A percentile compares a stretch with the other conserved stretches of the same genome.
Conservation (phyloP, 352 stramenopile genomes). For the Globisporangium paddicum region DNA sequence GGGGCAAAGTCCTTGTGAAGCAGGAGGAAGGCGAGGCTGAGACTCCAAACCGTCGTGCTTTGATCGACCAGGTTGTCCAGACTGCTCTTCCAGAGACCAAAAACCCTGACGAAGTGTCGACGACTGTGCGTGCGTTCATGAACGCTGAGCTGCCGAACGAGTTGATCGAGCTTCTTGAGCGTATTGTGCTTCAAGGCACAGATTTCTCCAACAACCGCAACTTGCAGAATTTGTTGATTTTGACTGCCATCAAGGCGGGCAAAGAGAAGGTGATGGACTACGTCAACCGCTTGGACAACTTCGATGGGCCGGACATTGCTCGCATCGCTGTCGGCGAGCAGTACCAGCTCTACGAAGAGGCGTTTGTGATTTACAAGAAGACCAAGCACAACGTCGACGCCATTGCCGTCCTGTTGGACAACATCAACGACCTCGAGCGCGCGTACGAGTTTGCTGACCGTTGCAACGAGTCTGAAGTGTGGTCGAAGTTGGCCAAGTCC, state of each 20-base stretch:
- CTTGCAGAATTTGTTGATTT: conserved; percentile 99
- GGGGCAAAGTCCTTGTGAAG: conserved; percentile 94
- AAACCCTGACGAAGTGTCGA: conserved; percentile 99
- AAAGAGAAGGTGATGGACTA: conserved; percentile 99
- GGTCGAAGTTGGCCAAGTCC: conserved; percentile 98
- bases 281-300: conserved; percentile 99
- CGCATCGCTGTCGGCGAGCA: conserved; percentile 97
- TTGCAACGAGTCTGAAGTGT: conserved; percentile 98
- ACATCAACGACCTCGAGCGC: conserved; percentile 98
- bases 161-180: conserved; percentile 98
- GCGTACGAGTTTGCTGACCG: conserved; percentile 99
- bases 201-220: conserved; percentile 99
- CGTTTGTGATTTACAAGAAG: conserved; percentile 99
- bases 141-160: conserved; percentile 98
- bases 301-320: conserved; percentile 99
- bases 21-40: conserved; percentile 91
- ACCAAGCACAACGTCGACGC: conserved; percentile 96
- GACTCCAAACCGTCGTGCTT: conserved; percentile 88
- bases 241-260: conserved; percentile 98
- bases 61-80: conserved; percentile 99
- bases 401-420: conserved; percentile 91
- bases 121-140: conserved; percentile 99
- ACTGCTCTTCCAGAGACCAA: conserved; percentile 98
- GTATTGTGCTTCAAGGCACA: conserved; percentile 99
- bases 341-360: conserved; percentile 99